These are phyloP conservation scores for Cyclocybe cylindracea DNA, from an alignment of 768 basidiomycete genomes.

Conservation along the genomic window DNA sequence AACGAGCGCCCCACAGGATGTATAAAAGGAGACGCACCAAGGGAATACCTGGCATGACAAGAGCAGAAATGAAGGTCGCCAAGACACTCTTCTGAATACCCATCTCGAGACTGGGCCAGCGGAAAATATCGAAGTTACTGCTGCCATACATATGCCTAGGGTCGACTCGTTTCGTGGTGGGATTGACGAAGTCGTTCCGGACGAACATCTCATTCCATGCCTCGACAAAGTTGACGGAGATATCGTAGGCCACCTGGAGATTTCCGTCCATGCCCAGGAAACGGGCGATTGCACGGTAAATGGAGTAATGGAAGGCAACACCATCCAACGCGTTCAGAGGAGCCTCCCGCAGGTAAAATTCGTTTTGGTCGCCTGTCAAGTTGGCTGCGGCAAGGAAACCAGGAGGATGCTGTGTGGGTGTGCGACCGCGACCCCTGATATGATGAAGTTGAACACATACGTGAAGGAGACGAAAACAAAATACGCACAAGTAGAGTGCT, in stretches of 20 bases:
- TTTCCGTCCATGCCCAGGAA: constrained; percentile 98
- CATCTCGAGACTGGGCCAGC: constrained; percentile 89
- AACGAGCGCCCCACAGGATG: neutral
- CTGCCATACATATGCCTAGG: constrained; percentile 89
- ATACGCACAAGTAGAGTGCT: constrained; percentile 75
- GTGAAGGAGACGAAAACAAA: neutral
- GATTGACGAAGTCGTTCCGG: constrained; percentile 84
- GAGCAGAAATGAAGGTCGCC: constrained; percentile 73
- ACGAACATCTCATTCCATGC: constrained; percentile 94
- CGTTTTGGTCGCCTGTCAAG: constrained; percentile 54
- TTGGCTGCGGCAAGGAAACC: constrained; percentile 73
- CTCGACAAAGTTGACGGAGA: constrained; percentile 79
- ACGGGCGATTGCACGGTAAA: constrained; percentile 82
- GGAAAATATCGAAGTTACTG: constrained; percentile 94
- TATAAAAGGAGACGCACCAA: constrained; percentile 46
- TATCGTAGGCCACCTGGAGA: constrained; percentile 85
- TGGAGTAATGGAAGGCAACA: constrained; percentile 93
- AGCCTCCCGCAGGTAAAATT: constrained; percentile 79
- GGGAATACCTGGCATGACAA: constrained; percentile 88
- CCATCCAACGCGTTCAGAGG: constrained; percentile 67
- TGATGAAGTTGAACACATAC: neutral
- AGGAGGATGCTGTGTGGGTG: constrained; percentile 66
- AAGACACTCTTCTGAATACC: constrained; percentile 78
- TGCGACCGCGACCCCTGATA: constrained; percentile 84
- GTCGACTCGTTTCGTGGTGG: constrained; percentile 63